Evolutionary conservation across 1,139 yeast genomes (phyloP), one percentile per base, ranked within the genome.

Genomic region (Petasospora rhodanensis): DNA sequence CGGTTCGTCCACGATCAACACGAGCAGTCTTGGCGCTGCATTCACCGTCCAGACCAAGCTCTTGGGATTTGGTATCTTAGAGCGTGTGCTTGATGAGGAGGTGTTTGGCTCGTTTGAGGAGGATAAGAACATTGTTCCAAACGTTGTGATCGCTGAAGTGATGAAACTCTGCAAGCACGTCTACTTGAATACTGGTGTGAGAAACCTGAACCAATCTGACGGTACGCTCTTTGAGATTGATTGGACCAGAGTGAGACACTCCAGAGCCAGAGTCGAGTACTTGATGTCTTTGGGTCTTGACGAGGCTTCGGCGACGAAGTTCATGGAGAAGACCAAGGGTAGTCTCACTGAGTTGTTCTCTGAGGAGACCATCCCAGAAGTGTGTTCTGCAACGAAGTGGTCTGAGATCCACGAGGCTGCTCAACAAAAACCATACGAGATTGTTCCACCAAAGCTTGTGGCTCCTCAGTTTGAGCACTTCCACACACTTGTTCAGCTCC

Each of bases 201-300:
- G 55, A 45, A 41, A 44, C 44, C 18, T 60, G 33, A 41, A 39
- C 7, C 38, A 35, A 13, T 40, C 51, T 4, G 62, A 56, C 29
- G 63, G 69, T 23, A 44, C 59, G 30, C 38, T 69, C 28, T 64
- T 67, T 31, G 72, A 74, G 7, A 59, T 78, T 20, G 55, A 63
- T 13, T 66, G 74, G 60, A 58, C 61, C 25, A 64, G 66, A 26
- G 73, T 76, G 4, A 55, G 66, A 5, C 79, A 79, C 9, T 70
- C 83, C 0, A 60, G 62, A n/a, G 63, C 63, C 8, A 72, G 74
- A 44, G 55, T 72, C 7, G 63, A 67, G 6, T 74, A 70, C 41
- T 56, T 79, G 30, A 53, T 55, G 8, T 52, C 56, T 1, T 46
- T 66, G n/a, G 83, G 82, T 1, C 45, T 75, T 31, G 28, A 62